phyloP scores from a whole-genome alignment of 2,329 filamentous ascomycete species.

The Apiospora malaysiana region DNA sequence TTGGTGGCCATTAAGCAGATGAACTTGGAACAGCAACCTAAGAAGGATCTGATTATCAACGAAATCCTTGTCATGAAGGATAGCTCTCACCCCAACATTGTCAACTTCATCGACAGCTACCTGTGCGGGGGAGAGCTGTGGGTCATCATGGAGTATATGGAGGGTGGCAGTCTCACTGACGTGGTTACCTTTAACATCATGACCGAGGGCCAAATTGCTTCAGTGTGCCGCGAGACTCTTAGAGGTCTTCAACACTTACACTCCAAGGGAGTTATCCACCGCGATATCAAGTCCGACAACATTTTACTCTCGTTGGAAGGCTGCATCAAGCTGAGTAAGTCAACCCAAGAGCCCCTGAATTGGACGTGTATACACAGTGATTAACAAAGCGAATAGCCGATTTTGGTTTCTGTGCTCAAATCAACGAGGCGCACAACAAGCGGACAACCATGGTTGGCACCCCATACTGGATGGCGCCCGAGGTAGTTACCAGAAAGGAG shows the following conservation, averaged over 20 bases:
- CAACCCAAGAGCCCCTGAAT: neutral
- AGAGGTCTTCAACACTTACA: constrained; percentile 93
- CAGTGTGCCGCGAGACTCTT: constrained; percentile 91
- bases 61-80: constrained; percentile 99
- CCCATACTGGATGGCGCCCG: constrained; percentile 99
- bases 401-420: constrained; percentile 98
- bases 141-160: constrained; percentile 99
- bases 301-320: constrained; percentile 92
- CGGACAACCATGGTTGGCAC: constrained; percentile 99
- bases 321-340: constrained; percentile 95
- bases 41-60: constrained; percentile 99
- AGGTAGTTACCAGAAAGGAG: constrained; percentile 96
- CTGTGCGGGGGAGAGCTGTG: constrained; percentile 88
- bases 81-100: constrained; percentile 96
- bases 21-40: constrained; percentile 97
- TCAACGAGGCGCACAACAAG: constrained; percentile 96
- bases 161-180: constrained; percentile 95
- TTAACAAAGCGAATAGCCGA: constrained; percentile 66
- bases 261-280: constrained; percentile 96
- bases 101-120: constrained; percentile 99
- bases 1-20: constrained; percentile 99
- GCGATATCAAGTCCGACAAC: constrained; percentile 99
- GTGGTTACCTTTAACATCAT: constrained; percentile 99
- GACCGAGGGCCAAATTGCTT: constrained; percentile 96
- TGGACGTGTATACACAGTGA: constrained; percentile 22